Evolutionary conservation across 148 eudicot genomes (phyloP), one percentile per base, ranked within the genome.

Genomic region (Fagopyrum tataricum): DNA sequence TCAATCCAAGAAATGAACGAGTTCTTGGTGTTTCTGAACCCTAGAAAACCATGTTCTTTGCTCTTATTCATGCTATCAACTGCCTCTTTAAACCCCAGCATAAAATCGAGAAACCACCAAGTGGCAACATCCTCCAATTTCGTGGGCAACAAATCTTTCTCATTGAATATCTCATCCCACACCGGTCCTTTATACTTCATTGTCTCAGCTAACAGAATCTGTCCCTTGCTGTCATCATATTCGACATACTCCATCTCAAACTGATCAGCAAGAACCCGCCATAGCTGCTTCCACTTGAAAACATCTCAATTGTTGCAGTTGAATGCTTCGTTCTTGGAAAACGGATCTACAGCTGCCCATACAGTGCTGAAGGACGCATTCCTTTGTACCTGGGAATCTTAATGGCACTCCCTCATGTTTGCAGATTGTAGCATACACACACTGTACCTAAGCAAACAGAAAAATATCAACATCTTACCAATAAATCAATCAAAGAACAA

Each of bases 21-120:
- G 53, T 76, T 84, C 76, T 84, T 79, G 31, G 84, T 84, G 73
- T 84, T 84, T 69, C 87, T 72, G 48, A 84, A 84, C 47, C 87
- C 87, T 39, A 84, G 75, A 62, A 84, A 84, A 13, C 87, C 87
- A 77, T 84, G 87, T 40, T 84, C 87, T 72, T 84, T 84, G 66
- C 87, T 84, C 81, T 84, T 84, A 64, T 84, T 84, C 87, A 84
- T 84, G 61, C 52, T 81, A 75, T 81, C 84, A 73, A 84, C 64
- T 3, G 21, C n/a, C 4, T 51, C 43, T 20, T 79, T 80, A 14
- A 7, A 26, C 4, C 41, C 61, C 5, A 84, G 43, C 40, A 8
- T 14, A 10, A 4, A 1, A 46, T 84, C 87, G 13, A 67, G 67
- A 56, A 74, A 72, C 87, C 84, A 74, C 87, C 87, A 84, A 47